These are phyloP conservation scores for Candida hispaniensis DNA, from an alignment of 805 yeast species.

Conservation along the genomic window DNA sequence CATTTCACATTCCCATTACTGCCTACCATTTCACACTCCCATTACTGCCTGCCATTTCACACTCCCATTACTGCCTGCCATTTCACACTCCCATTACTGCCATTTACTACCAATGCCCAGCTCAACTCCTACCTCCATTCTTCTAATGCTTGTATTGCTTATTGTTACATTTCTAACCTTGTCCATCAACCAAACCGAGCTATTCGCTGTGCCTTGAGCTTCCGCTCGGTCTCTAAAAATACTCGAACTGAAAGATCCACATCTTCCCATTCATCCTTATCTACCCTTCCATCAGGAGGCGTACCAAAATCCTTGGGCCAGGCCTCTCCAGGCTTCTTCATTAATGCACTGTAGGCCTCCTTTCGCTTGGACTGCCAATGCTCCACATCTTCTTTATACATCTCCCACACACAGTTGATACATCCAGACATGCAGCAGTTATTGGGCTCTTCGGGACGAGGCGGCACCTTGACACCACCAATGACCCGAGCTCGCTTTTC, in stretches of 20 bases:
- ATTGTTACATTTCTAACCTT: too few species aligned
- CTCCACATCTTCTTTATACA: slow-evolving; percentile 74
- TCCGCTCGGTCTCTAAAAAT: slow-evolving; percentile 74
- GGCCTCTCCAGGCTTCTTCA: slow-evolving; percentile 31
- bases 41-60: too few species aligned
- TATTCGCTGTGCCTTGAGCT: too few species aligned
- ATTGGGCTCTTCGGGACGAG: slow-evolving; percentile 81
- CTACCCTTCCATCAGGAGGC: slow-evolving; percentile 27
- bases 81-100: too few species aligned
- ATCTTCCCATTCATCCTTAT: slow-evolving; percentile 42
- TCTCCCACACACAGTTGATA: slow-evolving; percentile 93
- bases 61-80: too few species aligned
- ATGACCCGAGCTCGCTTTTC: slow-evolving; percentile 29
- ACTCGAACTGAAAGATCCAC: slow-evolving; percentile 70
- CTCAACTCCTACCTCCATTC: too few species aligned
- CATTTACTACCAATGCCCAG: too few species aligned
- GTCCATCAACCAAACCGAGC: too few species aligned
- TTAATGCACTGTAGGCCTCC: slow-evolving; percentile 46
- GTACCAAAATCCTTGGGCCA: slow-evolving; percentile 65
- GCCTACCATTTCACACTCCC: too few species aligned
- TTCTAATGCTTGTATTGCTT: too few species aligned
- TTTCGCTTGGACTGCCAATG: slow-evolving; percentile 61
- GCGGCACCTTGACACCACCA: slow-evolving; percentile 69
- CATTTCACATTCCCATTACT: too few species aligned
- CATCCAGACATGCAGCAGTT: slow-evolving; percentile 98